Conservation (phyloP, 1,139 yeast genomes). For the Candida sp. region DNA sequence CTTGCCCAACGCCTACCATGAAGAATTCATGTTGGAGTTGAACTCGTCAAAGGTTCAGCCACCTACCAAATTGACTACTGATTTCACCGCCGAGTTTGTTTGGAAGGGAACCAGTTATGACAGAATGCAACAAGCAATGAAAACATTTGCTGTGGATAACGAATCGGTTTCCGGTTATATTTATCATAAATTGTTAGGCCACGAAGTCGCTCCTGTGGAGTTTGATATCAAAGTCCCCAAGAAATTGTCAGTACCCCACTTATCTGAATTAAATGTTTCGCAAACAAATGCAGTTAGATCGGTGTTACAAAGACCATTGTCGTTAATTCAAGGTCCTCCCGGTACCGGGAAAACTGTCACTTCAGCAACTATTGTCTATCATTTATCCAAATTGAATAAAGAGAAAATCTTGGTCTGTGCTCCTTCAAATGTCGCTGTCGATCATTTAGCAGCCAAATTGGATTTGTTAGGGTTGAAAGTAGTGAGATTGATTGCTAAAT, state of each 20-base stretch:
- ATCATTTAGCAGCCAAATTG: conserved; percentile 78
- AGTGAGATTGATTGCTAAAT: conserved; percentile 71
- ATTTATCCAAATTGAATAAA: conserved; percentile 56
- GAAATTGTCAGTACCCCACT: conserved; percentile 60
- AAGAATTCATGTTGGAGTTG: conserved; percentile 74
- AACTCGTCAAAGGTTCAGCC: conserved; percentile 24
- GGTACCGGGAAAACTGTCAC: conserved; percentile 97
- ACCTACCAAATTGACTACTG: conserved; percentile 62
- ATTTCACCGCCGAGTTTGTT: conserved; percentile 82
- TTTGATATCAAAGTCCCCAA: conserved; percentile 61
- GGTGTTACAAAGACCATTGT: conserved; percentile 72
- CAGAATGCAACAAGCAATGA: conserved; percentile 81
- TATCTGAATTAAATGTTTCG: conserved; percentile 70
- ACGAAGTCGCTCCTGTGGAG: conserved; percentile 64
- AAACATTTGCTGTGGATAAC: conserved; percentile 66
- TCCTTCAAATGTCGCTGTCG: conserved; percentile 94
- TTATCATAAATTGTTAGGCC: conserved; percentile 81
- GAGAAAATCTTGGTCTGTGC: conserved; percentile 82
- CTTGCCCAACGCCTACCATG: conserved; percentile 66
- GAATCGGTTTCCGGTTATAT: conserved; percentile 74
- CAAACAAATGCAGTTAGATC: conserved; percentile 75
- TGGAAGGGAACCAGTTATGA: conserved; percentile 87
- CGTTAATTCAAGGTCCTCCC: conserved; percentile 97
- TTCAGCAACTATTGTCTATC: conserved; percentile 85
- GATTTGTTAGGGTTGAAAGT: conserved; percentile 68